Conservation (phyloP, 2,329 filamentous ascomycete species). For the Penicillium sp. region DNA sequence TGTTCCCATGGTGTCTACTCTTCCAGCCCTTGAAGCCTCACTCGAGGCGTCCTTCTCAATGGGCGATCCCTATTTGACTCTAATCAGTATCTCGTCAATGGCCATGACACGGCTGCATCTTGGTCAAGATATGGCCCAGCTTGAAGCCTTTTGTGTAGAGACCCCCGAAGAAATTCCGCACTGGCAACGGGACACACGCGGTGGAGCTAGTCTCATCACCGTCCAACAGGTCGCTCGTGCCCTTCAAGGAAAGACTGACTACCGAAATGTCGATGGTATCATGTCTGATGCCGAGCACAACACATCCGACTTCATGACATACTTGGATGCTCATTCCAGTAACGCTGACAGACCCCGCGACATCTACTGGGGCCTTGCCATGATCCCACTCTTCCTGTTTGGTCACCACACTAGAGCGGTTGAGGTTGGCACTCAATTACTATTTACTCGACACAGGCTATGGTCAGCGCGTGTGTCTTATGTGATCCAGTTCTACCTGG, state of each 20-base stretch:
- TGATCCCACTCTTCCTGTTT: constrained; percentile 50
- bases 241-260: constrained; percentile 62
- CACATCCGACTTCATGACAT: constrained; percentile 51
- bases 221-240: constrained; percentile 60
- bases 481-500: constrained; percentile 49
- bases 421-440: constrained; percentile 43
- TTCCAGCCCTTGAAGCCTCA: constrained; percentile 56
- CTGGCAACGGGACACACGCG: constrained; percentile 60
- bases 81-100: constrained; percentile 62
- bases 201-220: constrained; percentile 59
- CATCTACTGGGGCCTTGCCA: constrained; percentile 56
- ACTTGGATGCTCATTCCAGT: constrained; percentile 46
- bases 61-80: constrained; percentile 60
- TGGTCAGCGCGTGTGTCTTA: constrained; percentile 50
- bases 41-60: constrained; percentile 59
- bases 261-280: constrained; percentile 48
- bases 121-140: constrained; percentile 59
- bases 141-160: constrained; percentile 60
- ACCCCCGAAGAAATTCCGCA: constrained; percentile 59
- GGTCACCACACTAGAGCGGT: constrained; percentile 50
- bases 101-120: constrained; percentile 59
- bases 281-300: constrained; percentile 59
- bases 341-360: constrained; percentile 57
- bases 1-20: constrained; percentile 53
- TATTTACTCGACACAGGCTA: constrained; percentile 45